These are phyloP conservation scores for Gentiana dahurica DNA, from an alignment of 257 asterid genomes.

Conservation along the genomic window DNA sequence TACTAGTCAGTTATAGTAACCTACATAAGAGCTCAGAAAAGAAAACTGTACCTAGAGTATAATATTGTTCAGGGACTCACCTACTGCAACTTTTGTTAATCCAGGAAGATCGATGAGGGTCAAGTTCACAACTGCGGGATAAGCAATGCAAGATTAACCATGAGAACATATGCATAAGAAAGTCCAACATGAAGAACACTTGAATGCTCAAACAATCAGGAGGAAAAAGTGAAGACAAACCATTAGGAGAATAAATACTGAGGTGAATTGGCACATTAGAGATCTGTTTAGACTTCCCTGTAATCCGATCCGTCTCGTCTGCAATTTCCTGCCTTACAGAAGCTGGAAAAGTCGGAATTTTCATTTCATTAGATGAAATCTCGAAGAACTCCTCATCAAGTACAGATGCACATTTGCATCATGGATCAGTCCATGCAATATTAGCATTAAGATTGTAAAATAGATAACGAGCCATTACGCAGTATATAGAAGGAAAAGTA, in stretches of 20 bases:
- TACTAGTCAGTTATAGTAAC: conserved; percentile 7
- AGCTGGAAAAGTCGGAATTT: conserved; percentile 47
- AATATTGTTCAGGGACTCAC: conserved; percentile 38
- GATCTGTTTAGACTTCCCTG: conserved; percentile 77
- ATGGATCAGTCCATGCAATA: too few species aligned
- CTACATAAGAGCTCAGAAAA: neutral
- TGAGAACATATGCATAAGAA: neutral
- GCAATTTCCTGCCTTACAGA: conserved; percentile 85
- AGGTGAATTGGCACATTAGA: conserved; percentile 93
- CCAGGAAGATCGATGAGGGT: conserved; percentile 99
- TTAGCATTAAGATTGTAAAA: too few species aligned
- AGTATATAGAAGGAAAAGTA: too few species aligned
- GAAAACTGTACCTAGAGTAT: conserved; percentile 8
- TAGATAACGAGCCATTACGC: too few species aligned
- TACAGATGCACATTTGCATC: neutral
- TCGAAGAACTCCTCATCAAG: neutral
- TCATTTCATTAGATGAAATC: neutral
- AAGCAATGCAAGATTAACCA: neutral
- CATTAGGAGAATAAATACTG: conserved; percentile 90
- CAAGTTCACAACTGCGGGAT: conserved; percentile 73
- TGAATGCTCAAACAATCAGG: too few species aligned
- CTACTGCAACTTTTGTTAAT: conserved; percentile 94
- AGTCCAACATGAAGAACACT: too few species aligned
- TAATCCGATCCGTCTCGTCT: conserved; percentile 94
- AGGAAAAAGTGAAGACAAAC: conserved; percentile 35